Evolutionary conservation across 768 basidiomycete species (phyloP), one percentile per base, ranked within the genome.

Genomic region (Kwoniella dejecticola): DNA sequence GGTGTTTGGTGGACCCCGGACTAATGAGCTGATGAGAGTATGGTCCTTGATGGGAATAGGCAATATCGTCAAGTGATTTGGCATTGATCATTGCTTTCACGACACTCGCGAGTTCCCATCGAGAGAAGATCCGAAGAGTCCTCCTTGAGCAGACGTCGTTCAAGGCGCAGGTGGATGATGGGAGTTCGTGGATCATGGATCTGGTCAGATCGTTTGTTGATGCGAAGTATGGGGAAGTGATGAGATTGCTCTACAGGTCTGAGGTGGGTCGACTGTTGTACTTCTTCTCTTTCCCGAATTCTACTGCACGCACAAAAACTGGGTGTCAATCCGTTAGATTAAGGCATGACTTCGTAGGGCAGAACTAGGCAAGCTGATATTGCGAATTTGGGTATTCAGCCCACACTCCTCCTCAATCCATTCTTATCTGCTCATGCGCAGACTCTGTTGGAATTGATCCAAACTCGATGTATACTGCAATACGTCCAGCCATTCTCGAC

Each of bases 401-500:
- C 89, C 1, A 84, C 89, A 36, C 89, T 94, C 72, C 80, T 82
- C 44, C 80, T 91, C 55, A 90, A 93, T 74, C 83, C 90, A 42
- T 89, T 94, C 77, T 84, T 96, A 17, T 80, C 83, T 4, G 74
- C 81, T 4, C 92, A 96, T 72, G 83, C 91, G 38, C 67, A 79
- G 52, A 83, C 83, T 11, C 81, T 98, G 48, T 84, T 85, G 36
- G 83, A 82, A 69, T 82, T 85, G 29, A 88, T 97, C 78, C 86
- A 85, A 40, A 86, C 88, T 67, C 86, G 86, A 61, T 88, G 91
- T 0, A 82, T 97, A 49, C 82, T 85, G n/a, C 84, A 91, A 48
- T 97, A 94, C 80, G 92, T 96, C 82, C 85, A 87, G 68, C 94
- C 94, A 0, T 98, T 93, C 78, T 83, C 88, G 26, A 86, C 89